phyloP scores from a whole-genome alignment of 345 rosid species.

The Pistacia atlantica region DNA sequence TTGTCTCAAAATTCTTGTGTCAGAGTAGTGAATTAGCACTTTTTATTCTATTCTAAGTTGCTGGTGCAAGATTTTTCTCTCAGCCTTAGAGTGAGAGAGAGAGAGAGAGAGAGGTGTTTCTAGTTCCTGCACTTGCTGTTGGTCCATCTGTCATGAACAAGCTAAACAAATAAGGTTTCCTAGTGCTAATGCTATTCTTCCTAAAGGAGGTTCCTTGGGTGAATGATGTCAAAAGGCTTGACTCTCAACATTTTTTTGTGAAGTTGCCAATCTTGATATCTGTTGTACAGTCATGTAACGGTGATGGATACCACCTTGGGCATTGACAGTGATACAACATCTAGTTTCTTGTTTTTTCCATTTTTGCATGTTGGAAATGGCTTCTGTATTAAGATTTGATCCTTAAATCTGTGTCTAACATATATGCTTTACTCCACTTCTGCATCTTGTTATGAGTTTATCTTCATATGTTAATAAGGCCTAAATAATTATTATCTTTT shows the following conservation, averaged over 20 bases:
- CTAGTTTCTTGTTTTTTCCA: neutral
- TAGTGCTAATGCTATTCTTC: no score
- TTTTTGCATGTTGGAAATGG: neutral
- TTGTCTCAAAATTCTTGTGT: neutral
- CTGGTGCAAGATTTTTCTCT: neutral
- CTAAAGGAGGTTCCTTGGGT: no score
- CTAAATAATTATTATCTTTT: neutral
- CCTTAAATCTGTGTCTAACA: neutral
- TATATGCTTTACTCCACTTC: neutral
- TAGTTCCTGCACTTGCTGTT: no score
- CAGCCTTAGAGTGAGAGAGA: neutral
- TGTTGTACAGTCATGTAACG: constrained; percentile 2
- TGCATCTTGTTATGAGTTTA: neutral
- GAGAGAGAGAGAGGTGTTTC: no score
- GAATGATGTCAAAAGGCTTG: no score
- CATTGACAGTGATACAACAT: neutral
- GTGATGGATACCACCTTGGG: neutral
- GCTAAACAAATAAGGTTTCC: no score
- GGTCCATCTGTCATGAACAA: no score
- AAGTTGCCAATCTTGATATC: neutral
- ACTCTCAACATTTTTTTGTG: neutral
- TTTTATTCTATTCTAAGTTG: neutral
- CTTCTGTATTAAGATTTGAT: neutral
- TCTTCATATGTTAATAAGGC: neutral
- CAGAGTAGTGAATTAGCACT: neutral